Percentiles rank a stretch among this genome's conserved stretches.
phyloP scores from a whole-genome alignment of 169 alveolate species.

The Sarcocystis neurona region DNA sequence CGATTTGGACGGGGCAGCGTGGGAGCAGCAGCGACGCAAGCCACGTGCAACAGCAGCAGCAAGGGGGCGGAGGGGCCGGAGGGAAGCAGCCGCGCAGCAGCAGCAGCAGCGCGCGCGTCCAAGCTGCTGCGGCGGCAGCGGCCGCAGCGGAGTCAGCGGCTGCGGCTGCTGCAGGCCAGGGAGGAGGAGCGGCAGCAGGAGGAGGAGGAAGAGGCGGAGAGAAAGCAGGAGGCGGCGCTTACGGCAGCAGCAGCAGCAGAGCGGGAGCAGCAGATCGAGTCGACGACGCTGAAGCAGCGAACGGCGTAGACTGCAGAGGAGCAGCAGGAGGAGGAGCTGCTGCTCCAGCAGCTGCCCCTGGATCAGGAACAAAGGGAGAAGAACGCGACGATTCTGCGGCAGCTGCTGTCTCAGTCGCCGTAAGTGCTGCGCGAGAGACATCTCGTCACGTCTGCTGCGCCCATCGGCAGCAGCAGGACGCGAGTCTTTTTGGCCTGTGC shows the following conservation, averaged over 20 bases:
- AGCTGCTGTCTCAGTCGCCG: too few relatives aligned
- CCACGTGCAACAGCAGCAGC: constrained; percentile 20
- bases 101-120: constrained; percentile 34
- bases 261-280: background rate
- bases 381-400: too few relatives aligned
- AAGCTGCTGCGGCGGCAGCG: constrained; percentile 44
- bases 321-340: background rate
- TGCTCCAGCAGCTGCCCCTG: background rate
- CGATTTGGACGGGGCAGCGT: constrained; percentile 66
- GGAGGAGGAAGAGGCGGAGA: background rate
- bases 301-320: background rate
- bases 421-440: too few relatives aligned
- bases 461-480: too few relatives aligned
- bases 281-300: background rate
- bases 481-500: too few relatives aligned
- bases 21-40: constrained; percentile 60
- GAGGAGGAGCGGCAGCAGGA: constrained; percentile 16
- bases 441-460: too few relatives aligned
- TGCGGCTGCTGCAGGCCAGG: constrained; percentile 41
- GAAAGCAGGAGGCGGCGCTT: background rate
- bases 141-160: constrained; percentile 16
- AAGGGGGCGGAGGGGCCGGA: constrained; percentile 17
- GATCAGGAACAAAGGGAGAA: too few relatives aligned
- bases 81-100: constrained; percentile 12
- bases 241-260: background rate